These are phyloP conservation scores for Chrysanthemum seticuspe DNA, from an alignment of 129 eudicot genomes.

Conservation along the genomic window DNA sequence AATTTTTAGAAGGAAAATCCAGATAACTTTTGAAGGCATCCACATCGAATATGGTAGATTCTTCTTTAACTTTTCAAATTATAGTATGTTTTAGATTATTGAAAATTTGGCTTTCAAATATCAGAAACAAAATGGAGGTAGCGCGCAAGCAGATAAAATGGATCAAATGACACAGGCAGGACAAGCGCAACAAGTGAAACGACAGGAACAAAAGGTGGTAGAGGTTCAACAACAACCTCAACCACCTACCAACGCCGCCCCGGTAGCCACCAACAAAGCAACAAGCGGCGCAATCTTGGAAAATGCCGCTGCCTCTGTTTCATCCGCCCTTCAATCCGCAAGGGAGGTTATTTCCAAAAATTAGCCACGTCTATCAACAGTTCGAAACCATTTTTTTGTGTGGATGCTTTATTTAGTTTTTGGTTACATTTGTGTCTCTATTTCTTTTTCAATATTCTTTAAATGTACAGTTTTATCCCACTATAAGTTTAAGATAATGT, in stretches of 20 bases:
- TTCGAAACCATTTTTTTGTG: background rate
- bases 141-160: constrained; percentile 20
- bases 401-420: background rate
- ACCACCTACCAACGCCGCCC: constrained; percentile 11
- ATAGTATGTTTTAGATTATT: background rate
- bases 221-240: constrained; percentile 34
- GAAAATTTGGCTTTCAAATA: constrained; percentile 1
- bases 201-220: constrained; percentile 33
- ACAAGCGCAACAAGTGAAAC: constrained; percentile 34
- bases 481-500: background rate
- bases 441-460: background rate
- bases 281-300: constrained; percentile 51
- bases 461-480: constrained; percentile 21
- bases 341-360: constrained; percentile 49
- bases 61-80: background rate
- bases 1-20: constrained; percentile 4
- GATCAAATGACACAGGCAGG: constrained; percentile 36
- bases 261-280: constrained; percentile 25
- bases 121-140: constrained; percentile 23
- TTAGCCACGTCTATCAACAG: constrained; percentile 9
- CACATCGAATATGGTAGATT: constrained; percentile 20
- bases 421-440: background rate
- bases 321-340: constrained; percentile 62
- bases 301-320: constrained; percentile 63
- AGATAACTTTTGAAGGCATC: constrained; percentile 25